phyloP scores from a whole-genome alignment of 78 protist species.

The Dictyostelium discoideum region DNA sequence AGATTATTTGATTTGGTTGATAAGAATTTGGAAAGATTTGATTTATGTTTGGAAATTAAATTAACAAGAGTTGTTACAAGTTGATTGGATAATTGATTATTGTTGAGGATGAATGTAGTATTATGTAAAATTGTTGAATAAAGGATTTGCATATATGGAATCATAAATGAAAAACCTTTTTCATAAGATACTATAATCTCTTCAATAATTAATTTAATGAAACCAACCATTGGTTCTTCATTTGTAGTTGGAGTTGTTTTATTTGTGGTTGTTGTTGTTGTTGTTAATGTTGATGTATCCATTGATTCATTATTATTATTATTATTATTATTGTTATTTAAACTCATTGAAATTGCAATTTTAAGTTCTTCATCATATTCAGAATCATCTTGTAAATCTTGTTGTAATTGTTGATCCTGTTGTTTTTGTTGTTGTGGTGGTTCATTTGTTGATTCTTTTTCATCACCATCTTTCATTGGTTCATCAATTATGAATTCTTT shows the following conservation, averaged over 20 bases:
- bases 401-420: not conserved
- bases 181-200: not conserved
- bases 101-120: not conserved
- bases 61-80: not conserved
- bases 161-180: conserved; percentile 19
- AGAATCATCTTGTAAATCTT: not conserved
- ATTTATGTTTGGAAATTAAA: not conserved
- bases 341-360: conserved; percentile 60
- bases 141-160: conserved; percentile 42
- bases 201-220: not conserved
- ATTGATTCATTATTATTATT: not conserved
- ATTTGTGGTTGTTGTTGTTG: not conserved
- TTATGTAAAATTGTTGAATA: not conserved
- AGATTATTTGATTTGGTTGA: conserved; percentile 1
- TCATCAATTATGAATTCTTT: conserved; percentile 42
- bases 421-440: not conserved
- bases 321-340: not conserved
- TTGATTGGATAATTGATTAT: not conserved
- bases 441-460: not conserved
- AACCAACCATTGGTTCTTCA: not conserved
- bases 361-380: conserved; percentile 47
- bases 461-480: conserved; percentile 23
- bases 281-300: not conserved
- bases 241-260: not conserved
- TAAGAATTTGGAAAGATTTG: conserved; percentile 7